These are phyloP conservation scores for Scolecobasidium constrictum DNA, from an alignment of 2,329 filamentous ascomycete species.

Conservation along the genomic window DNA sequence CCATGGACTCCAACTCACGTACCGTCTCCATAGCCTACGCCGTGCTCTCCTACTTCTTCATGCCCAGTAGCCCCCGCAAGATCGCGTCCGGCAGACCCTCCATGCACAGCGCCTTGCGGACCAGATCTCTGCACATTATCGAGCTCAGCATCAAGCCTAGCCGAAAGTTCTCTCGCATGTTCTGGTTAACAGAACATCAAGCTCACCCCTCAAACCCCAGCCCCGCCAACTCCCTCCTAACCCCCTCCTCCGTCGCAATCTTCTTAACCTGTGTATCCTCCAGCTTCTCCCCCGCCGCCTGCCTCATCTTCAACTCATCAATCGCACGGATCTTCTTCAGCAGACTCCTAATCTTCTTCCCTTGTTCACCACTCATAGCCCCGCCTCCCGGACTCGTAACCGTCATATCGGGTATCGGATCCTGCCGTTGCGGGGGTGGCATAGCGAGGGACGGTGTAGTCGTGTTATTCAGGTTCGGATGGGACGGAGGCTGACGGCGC, in stretches of 20 bases:
- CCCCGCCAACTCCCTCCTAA: conserved; percentile 69
- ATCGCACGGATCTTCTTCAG: conserved; percentile 98
- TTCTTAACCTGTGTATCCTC: conserved; percentile 99
- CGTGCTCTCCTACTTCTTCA: too few species aligned
- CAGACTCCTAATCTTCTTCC: conserved; percentile 88
- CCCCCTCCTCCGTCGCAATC: conserved; percentile 77
- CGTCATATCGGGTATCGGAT: conserved; percentile 36
- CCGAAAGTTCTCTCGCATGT: too few species aligned
- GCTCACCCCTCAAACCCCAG: conserved; percentile 33
- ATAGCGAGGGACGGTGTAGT: not conserved
- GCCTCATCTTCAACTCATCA: conserved; percentile 94
- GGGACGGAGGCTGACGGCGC: conserved; percentile 4
- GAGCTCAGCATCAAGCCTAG: too few species aligned
- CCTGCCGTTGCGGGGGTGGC: not conserved
- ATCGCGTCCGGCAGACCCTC: too few species aligned
- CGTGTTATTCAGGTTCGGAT: not conserved
- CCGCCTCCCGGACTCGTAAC: conserved; percentile 42
- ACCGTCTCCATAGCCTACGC: too few species aligned
- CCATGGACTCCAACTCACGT: too few species aligned
- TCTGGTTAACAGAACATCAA: too few species aligned
- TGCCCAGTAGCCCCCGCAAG: too few species aligned
- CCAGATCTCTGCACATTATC: too few species aligned
- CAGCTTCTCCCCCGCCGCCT: conserved; percentile 87
- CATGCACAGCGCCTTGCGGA: too few species aligned
- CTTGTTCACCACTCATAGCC: conserved; percentile 51